These are phyloP conservation scores for Trichomonas vaginalis DNA, from an alignment of 208 protist genomes.

Conservation along the genomic window DNA sequence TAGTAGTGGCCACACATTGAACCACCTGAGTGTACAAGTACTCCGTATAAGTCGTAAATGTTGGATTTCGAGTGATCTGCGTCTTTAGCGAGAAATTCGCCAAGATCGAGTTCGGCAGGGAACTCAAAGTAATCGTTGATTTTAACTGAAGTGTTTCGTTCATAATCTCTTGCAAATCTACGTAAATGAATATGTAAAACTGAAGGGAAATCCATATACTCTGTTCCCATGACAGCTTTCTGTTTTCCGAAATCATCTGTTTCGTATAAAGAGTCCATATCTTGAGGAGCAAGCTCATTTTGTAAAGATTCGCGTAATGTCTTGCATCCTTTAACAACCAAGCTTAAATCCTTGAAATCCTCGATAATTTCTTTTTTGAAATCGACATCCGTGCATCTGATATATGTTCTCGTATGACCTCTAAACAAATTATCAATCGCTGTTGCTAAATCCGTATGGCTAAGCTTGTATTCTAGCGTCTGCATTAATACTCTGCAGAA, in stretches of 20 bases:
- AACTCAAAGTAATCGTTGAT: constrained; percentile 51
- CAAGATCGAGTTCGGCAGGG: constrained; percentile 41
- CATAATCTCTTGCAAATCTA: constrained; percentile 57
- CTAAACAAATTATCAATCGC: constrained; percentile 4
- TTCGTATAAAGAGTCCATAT: background rate
- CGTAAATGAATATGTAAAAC: background rate
- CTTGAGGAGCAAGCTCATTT: background rate
- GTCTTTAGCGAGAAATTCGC: constrained; percentile 21
- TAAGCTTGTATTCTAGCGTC: constrained; percentile 67
- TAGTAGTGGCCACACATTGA: background rate
- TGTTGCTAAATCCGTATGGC: constrained; percentile 29
- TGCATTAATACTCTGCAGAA: constrained; percentile 62
- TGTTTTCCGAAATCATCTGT: background rate
- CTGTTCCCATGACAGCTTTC: background rate
- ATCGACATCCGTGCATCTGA: background rate
- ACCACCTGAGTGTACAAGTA: background rate
- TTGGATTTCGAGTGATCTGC: background rate
- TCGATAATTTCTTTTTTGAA: background rate
- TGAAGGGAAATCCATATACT: background rate
- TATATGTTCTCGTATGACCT: background rate
- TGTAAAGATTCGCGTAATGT: background rate
- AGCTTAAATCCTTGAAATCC: background rate
- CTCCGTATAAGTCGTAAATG: background rate
- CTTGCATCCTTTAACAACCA: background rate
- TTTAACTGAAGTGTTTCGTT: constrained; percentile 50